Evolutionary conservation across 1,284 basidiomycete species (phyloP).

Genomic region (Ustilago nuda): DNA sequence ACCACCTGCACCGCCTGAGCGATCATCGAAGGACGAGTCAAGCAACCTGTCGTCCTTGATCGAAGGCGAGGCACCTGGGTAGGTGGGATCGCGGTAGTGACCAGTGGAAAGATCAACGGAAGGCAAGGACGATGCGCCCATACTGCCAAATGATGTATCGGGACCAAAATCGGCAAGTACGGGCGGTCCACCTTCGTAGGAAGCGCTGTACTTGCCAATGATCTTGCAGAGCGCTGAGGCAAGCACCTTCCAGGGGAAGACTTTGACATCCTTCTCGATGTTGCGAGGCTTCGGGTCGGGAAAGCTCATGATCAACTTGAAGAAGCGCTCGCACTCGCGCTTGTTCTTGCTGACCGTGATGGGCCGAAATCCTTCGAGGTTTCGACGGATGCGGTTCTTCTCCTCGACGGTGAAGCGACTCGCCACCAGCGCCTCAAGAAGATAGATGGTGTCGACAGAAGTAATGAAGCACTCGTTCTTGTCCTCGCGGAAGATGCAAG

Average conservation of each 20-base stretch:
- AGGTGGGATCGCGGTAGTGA: slow-evolving; percentile 39
- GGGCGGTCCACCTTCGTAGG: slow-evolving; percentile 42
- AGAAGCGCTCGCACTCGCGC: slow-evolving; percentile 81
- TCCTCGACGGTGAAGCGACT: slow-evolving; percentile 89
- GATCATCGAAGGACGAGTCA: slow-evolving; percentile 39
- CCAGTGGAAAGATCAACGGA: slow-evolving; percentile 45
- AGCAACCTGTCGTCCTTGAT: slow-evolving; percentile 28
- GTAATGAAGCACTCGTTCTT: slow-evolving; percentile 84
- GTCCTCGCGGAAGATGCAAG: slow-evolving; percentile 88
- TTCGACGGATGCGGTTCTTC: slow-evolving; percentile 94
- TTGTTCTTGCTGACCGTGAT: slow-evolving; percentile 90
- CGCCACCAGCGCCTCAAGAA: slow-evolving; percentile 87
- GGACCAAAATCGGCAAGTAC: slow-evolving; percentile 37
- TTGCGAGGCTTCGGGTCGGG: slow-evolving; percentile 92
- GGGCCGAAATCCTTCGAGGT: slow-evolving; percentile 90
- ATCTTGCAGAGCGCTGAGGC: slow-evolving; percentile 88
- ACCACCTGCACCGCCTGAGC: slow-evolving; percentile 24
- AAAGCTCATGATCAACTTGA: slow-evolving; percentile 94
- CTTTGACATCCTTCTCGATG: slow-evolving; percentile 97
- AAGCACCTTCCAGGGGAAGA: slow-evolving; percentile 90
- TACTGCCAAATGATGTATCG: slow-evolving; percentile 26
- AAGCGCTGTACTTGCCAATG: slow-evolving; percentile 81
- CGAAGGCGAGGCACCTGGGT: slow-evolving; percentile 30
- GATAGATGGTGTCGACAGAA: slow-evolving; percentile 92
- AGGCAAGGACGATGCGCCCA: slow-evolving; percentile 18